These are phyloP conservation scores for Lithospermum erythrorhizon DNA, from an alignment of 257 asterid genomes.

Conservation along the genomic window DNA sequence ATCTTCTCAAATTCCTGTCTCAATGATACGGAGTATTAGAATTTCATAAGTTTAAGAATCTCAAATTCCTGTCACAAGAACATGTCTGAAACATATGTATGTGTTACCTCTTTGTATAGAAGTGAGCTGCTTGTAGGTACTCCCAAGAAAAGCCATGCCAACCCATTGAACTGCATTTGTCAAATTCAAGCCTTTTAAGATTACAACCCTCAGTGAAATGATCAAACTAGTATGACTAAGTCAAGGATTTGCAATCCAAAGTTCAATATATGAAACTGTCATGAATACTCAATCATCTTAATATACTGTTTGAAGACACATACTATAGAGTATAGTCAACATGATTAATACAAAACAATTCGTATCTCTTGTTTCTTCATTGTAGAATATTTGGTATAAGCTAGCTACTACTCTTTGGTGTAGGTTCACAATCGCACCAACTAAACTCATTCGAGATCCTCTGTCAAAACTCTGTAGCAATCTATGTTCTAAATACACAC, in stretches of 20 bases:
- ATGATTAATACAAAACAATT: too few species aligned
- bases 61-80: slow-evolving; percentile 31
- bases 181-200: slow-evolving; percentile 5
- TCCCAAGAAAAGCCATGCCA: slow-evolving; percentile 98
- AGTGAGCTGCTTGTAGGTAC: slow-evolving; percentile 95
- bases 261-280: too few species aligned
- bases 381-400: background rate
- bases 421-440: background rate
- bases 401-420: background rate
- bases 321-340: too few species aligned
- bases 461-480: too few species aligned
- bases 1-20: slow-evolving; percentile 49
- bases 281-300: too few species aligned
- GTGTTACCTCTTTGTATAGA: slow-evolving; percentile 80
- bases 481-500: too few species aligned
- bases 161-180: slow-evolving; percentile 68
- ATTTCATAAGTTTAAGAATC: background rate
- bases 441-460: too few species aligned
- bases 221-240: background rate
- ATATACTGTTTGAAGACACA: too few species aligned
- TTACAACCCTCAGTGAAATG: slow-evolving; percentile 1
- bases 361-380: background rate
- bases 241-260: background rate
- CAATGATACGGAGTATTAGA: background rate
- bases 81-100: background rate